Evolutionary conservation across 768 basidiomycete genomes (phyloP), one percentile per base, ranked within the genome.

Genomic region (Amanita muscaria): DNA sequence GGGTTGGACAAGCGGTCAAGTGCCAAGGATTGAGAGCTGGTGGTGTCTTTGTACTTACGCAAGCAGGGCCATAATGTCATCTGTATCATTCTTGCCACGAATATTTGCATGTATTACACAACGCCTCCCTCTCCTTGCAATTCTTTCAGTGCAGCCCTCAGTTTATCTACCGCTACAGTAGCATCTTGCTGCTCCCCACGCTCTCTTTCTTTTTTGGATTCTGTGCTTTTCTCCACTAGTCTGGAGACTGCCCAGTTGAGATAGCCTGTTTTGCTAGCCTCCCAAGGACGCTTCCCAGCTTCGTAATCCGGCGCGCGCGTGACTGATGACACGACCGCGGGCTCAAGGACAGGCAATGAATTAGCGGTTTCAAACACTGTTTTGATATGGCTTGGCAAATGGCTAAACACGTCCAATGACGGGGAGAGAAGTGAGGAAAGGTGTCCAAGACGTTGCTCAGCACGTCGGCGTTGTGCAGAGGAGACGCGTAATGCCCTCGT

Each of bases 271-370:
- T 76, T 74, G 58, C 74, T 79, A 29, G 77, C 74, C 63, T 90
- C 86, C 88, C 88, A 91, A 8, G 73, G 73, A 31, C 79, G 74
- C 58, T 86, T 86, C 1, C 83, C 79, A 0, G 80, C 76, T 47
- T 79, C 76, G 0, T 79, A 76, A 46, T 79, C 75, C 3, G 68
- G 53, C 19, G 64, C 56, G 19, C 69, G 61, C 25, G 67, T 54
- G 18, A 68, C 59, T 8, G 65, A 57, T 19, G 68, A 59, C 6
- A 72, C 53, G 3, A 67, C 63, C 3, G 59, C 54, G 4, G 63
- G 50, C 43, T 69, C 65, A 33, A 72, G 63, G 1, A 65, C 54
- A 2, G 80, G 74, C 4, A 85, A 67, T 0, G 70, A 62, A 3
- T 70, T 68, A n/a, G 73, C 64, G 5, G 64, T 60, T 6, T 56